Evolutionary conservation across 164 flowering plant species (phyloP).

Genomic region (Nymphaea thermarum): DNA sequence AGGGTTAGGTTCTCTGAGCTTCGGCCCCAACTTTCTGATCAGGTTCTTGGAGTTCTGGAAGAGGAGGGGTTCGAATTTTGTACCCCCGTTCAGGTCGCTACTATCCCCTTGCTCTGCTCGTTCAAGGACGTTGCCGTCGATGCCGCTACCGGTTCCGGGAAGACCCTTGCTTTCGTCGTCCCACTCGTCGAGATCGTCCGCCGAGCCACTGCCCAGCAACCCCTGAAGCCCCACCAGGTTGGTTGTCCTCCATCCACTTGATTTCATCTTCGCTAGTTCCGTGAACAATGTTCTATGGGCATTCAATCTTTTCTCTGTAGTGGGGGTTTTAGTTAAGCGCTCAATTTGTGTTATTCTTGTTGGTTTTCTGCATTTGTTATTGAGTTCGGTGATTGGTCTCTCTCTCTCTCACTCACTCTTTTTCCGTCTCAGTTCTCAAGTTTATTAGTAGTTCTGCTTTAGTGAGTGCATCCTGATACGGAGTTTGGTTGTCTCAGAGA

Average conservation of each 20-base stretch:
- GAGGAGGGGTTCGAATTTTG: conserved; percentile 56
- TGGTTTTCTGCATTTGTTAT: too few species aligned
- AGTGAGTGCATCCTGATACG: too few species aligned
- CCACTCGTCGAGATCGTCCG: conserved; percentile 83
- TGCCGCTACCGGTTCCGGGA: conserved; percentile 96
- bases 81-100: conserved; percentile 91
- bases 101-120: conserved; percentile 72
- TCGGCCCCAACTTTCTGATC: conserved; percentile 51
- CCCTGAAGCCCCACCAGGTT: conserved; percentile 74
- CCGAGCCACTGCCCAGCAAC: conserved; percentile 19
- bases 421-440: too few species aligned
- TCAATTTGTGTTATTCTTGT: too few species aligned
- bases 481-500: too few species aligned
- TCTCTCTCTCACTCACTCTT: too few species aligned
- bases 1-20: conserved; percentile 68
- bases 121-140: conserved; percentile 90
- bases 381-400: too few species aligned
- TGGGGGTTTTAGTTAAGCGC: too few species aligned
- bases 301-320: too few species aligned
- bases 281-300: too few species aligned
- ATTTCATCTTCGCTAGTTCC: too few species aligned
- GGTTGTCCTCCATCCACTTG: not conserved
- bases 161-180: conserved; percentile 84
- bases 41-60: conserved; percentile 52
- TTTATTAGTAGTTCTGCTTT: too few species aligned